Base-by-base conservation (phyloP, 306 rosid species). In the Mimosa bimucronata region DNA sequence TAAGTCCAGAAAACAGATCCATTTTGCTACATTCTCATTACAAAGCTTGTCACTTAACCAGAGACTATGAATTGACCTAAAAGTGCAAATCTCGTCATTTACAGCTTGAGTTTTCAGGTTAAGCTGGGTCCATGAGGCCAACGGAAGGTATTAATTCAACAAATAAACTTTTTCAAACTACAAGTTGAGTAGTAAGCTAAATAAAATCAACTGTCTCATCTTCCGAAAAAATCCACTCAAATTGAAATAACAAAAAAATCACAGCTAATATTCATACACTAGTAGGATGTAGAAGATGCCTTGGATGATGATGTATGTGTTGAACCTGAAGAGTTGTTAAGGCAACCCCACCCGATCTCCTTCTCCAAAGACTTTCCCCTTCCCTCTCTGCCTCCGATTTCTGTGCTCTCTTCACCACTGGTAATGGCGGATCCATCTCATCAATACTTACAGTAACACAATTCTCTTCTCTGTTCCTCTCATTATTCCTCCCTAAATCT, bases 381-480 rank as follows among this genome's bases (percentile, higher is more conserved):
- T 66, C 77, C 3, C 50, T 69, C 48, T 71, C 82, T 60, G 76
- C 82, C 61, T 75, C 86, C 5, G 74, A 25, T 65, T 74, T 86
- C 21, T 42, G 48, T 81, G 68, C 86, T 77, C 65, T 23, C 87
- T 87, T 88, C 21, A 83, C 79, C 79, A 90, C 94, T 72, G 94
- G 94, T 76, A 90, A 45, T 42, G 94, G 94, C 82, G 90, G 92
- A 85, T 90, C 94, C 90, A 90, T 83, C 34, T 88, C 86, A 30
- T 83, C 88, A 77, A 88, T 57, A 73, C 82, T 85, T 15, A 85
- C 21, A 21, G 75, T 68, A 70, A n/a, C 77, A 71, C 50, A 65
- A 34, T 50, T 81, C 79, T 83, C 85, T 53, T 68, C 83, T 31
- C 72, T 38, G 31, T 64, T 18, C 79, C 30, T 55, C 5, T 34